Conservation (phyloP, 441 rosid genomes). For the Heliophila coronopifolia region DNA sequence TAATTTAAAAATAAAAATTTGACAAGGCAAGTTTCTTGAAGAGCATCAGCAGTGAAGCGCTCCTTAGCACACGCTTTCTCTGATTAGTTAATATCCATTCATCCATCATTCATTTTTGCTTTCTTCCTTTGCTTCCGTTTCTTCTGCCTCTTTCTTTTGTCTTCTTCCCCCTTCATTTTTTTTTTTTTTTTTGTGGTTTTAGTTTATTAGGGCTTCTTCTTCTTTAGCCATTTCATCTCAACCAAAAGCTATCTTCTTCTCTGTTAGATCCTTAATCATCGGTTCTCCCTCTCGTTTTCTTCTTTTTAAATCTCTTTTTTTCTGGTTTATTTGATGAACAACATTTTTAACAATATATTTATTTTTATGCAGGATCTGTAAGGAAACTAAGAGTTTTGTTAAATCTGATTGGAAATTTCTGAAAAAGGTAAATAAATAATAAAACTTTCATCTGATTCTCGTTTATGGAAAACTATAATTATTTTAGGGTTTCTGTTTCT, state of each 20-base stretch:
- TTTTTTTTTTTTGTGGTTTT: conserved; percentile 13
- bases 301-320: not conserved
- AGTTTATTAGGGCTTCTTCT: conserved; percentile 16
- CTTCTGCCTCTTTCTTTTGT: conserved; percentile 22
- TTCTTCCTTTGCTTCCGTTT: conserved; percentile 26
- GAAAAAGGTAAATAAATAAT: too few species aligned
- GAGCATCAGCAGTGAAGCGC: conserved; percentile 26
- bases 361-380: conserved; percentile 21
- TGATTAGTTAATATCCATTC: too few species aligned
- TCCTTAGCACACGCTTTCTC: conserved; percentile 25
- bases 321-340: not conserved
- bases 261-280: conserved; percentile 27
- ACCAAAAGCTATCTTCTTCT: conserved; percentile 17
- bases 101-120: conserved; percentile 10
- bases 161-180: conserved; percentile 12
- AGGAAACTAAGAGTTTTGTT: conserved; percentile 7
- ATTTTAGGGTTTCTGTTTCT: conserved; percentile 18
- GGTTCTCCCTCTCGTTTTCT: conserved; percentile 19
- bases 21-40: not conserved
- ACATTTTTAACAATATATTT: not conserved
- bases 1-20: too few species aligned
- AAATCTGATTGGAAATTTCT: conserved; percentile 9
- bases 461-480: conserved; percentile 15
- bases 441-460: not conserved
- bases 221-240: conserved; percentile 21